These are phyloP conservation scores for Diaporthe citriasiana DNA, from an alignment of 2,329 filamentous ascomycete species.

Conservation along the genomic window DNA sequence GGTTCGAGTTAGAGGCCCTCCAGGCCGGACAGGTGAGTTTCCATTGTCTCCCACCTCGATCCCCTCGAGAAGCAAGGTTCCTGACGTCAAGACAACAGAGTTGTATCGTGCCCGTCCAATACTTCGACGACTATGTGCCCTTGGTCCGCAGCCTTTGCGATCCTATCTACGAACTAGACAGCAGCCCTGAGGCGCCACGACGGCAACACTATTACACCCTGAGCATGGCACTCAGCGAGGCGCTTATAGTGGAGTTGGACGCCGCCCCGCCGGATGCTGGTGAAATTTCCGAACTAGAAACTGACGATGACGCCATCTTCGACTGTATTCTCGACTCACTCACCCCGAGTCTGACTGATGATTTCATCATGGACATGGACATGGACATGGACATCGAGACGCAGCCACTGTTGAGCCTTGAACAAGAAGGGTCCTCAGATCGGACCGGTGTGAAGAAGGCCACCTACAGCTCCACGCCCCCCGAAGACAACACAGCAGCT, in stretches of 20 bases:
- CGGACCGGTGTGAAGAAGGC: constrained; percentile 17
- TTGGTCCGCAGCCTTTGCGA: constrained; percentile 59
- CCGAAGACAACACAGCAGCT: constrained; percentile 11
- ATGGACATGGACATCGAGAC: constrained; percentile 30
- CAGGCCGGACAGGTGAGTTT: constrained; percentile 63
- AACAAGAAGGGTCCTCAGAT: no score
- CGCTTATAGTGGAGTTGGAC: constrained; percentile 52
- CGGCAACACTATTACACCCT: constrained; percentile 59
- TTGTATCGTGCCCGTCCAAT: constrained; percentile 52
- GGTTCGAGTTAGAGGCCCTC: constrained; percentile 66
- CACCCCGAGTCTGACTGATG: constrained; percentile 32
- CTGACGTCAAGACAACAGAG: constrained; percentile 49
- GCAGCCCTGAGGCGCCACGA: constrained; percentile 46
- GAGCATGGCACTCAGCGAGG: constrained; percentile 57
- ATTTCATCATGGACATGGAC: constrained; percentile 30
- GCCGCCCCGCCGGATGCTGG: constrained; percentile 11
- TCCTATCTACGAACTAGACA: constrained; percentile 56
- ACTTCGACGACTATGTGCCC: constrained; percentile 59
- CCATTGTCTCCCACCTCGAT: not conserved
- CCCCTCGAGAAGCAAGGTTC: not conserved
- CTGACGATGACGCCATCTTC: constrained; percentile 34
- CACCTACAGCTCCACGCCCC: constrained; percentile 10
- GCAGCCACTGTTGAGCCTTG: constrained; percentile 32
- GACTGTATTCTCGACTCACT: constrained; percentile 40
- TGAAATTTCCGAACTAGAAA: constrained; percentile 30